Percentiles rank a stretch among this genome's conserved stretches.
These are phyloP conservation scores for Antrodiella citrinella DNA, from an alignment of 768 basidiomycete genomes.

Conservation along the genomic window DNA sequence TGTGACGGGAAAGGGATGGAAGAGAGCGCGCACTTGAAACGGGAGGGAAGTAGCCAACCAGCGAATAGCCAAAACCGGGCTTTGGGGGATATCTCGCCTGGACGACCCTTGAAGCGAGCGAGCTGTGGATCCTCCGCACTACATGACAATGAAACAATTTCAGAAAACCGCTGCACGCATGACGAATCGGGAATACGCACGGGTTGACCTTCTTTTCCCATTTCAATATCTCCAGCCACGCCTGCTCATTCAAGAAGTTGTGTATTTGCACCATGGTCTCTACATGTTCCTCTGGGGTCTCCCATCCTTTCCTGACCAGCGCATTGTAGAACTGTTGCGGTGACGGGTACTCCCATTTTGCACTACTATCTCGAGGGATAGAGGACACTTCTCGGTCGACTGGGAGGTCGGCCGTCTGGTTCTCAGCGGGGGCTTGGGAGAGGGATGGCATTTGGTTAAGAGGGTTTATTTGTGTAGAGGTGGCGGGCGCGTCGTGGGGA, in stretches of 20 bases:
- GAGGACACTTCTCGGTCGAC: slow-evolving; percentile 71
- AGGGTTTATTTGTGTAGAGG: slow-evolving; percentile 39
- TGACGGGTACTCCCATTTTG: slow-evolving; percentile 90
- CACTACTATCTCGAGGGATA: slow-evolving; percentile 62
- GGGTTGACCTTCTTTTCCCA: slow-evolving; percentile 74
- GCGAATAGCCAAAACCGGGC: slow-evolving; percentile 81
- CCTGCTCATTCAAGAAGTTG: slow-evolving; percentile 94
- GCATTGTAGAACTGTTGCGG: slow-evolving; percentile 99
- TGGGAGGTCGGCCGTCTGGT: slow-evolving; percentile 55
- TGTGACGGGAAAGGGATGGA: not conserved
- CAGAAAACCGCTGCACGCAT: not conserved
- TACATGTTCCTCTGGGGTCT: slow-evolving; percentile 92
- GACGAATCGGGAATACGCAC: slow-evolving; percentile 33
- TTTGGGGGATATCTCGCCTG: slow-evolving; percentile 92
- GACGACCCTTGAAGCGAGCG: slow-evolving; percentile 80
- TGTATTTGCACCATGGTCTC: slow-evolving; percentile 98
- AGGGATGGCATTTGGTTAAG: slow-evolving; percentile 87
- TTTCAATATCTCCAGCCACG: slow-evolving; percentile 89
- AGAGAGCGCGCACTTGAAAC: slow-evolving; percentile 66
- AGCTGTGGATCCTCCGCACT: slow-evolving; percentile 69
- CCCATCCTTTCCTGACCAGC: slow-evolving; percentile 91
- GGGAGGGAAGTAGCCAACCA: slow-evolving; percentile 81
- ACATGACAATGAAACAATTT: slow-evolving; percentile 6
- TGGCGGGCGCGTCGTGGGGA: slow-evolving; percentile 21
- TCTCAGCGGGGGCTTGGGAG: slow-evolving; percentile 54